Evolutionary conservation across 805 yeast genomes (phyloP).

Genomic region (Cyberlindnera veronae): DNA sequence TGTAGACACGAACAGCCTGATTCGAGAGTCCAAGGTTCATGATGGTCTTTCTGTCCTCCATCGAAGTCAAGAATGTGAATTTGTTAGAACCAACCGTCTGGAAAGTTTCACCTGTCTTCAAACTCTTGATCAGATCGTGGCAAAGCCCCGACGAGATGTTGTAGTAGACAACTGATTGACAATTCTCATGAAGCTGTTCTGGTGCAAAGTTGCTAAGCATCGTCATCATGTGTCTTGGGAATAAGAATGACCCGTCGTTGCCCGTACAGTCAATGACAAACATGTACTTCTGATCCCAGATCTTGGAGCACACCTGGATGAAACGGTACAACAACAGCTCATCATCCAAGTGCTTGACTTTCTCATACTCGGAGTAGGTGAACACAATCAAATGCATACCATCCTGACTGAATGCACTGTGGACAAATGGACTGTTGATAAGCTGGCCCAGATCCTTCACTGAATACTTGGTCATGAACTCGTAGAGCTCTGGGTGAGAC

Average conservation of each 20-base stretch:
- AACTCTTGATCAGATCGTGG: slow-evolving; percentile 25
- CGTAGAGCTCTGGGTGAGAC: slow-evolving; percentile 52
- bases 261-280: slow-evolving; percentile 69
- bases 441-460: slow-evolving; percentile 47
- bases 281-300: slow-evolving; percentile 67
- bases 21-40: slow-evolving; percentile 42
- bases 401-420: slow-evolving; percentile 64
- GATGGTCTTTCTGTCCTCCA: slow-evolving; percentile 42
- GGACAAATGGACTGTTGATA: slow-evolving; percentile 45
- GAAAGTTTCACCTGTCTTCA: slow-evolving; percentile 22
- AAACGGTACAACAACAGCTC: slow-evolving; percentile 56
- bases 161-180: slow-evolving; percentile 49
- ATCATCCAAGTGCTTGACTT: slow-evolving; percentile 34
- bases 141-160: slow-evolving; percentile 33
- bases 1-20: slow-evolving; percentile 38
- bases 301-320: slow-evolving; percentile 61
- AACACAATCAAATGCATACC: slow-evolving; percentile 68
- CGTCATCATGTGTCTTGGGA: slow-evolving; percentile 31
- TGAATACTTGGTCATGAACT: slow-evolving; percentile 69
- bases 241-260: slow-evolving; percentile 33
- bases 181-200: slow-evolving; percentile 45
- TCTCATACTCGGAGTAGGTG: slow-evolving; percentile 39
- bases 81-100: slow-evolving; percentile 13
- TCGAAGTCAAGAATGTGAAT: slow-evolving; percentile 41
- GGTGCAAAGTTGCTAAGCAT: slow-evolving; percentile 48